Evolutionary conservation across 257 asterid species (phyloP).

Genomic region (Capsicum rhomboideum): DNA sequence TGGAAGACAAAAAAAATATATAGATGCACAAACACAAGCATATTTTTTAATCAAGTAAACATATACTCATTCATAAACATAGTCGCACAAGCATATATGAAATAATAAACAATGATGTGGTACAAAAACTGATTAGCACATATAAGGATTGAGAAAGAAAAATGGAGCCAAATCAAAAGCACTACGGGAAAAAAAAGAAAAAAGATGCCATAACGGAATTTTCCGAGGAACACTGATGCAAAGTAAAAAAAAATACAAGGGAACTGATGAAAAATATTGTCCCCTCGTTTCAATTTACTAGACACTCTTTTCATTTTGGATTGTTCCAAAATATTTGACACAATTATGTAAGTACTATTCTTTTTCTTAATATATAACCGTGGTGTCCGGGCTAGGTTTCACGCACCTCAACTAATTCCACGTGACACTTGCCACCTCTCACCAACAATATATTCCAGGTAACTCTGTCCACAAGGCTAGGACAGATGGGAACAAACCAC

Average conservation of each 20-base stretch:
- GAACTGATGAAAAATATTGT: neutral
- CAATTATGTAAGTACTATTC: neutral
- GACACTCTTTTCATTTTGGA: neutral
- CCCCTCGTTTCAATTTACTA: neutral
- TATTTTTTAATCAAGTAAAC: no score
- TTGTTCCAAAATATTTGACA: neutral
- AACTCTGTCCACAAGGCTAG: no score
- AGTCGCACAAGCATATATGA: neutral
- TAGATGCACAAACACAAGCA: no score
- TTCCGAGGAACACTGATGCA: neutral
- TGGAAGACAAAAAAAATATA: neutral
- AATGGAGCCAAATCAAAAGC: neutral
- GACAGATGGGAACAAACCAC: no score
- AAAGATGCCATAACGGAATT: neutral
- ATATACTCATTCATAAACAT: no score
- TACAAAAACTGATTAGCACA: neutral
- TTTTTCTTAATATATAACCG: no score
- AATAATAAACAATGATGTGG: neutral
- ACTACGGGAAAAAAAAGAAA: neutral
- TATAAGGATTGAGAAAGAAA: neutral
- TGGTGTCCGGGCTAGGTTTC: no score
- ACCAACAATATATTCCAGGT: no score
- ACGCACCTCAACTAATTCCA: no score
- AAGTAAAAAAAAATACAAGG: neutral
- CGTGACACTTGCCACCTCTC: no score